Base-by-base conservation (phyloP, 495 filamentous ascomycete genomes). In the Daldinia caldariorum region DNA sequence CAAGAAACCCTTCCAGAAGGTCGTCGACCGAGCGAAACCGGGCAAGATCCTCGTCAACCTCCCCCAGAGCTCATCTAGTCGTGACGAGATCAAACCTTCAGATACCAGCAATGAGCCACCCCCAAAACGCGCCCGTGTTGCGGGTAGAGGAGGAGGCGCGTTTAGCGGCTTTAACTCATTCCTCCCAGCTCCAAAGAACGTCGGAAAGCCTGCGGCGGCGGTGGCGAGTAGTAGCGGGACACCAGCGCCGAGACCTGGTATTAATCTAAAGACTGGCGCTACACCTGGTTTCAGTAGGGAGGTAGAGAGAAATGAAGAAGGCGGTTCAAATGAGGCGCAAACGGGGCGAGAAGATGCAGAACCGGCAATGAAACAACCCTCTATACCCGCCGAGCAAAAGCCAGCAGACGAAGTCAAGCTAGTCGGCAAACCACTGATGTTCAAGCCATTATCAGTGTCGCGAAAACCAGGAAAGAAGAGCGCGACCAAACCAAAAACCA, bases 141-240 rank as follows among this genome's bases (percentile, higher is more conserved):
- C 84, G 4, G 67, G 63, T 4, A 26, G 50, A 32, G 84, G 82
- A 47, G 86, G 76, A 26, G 73, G 76, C 35, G 76, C 71, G 80
- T 91, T 94, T 67, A 86, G 89, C 62, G 89, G 87, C 7, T 95
- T 97, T 80, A 94, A 93, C 73, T 87, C 92, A 3, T 86, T 97
- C 38, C 85, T 97, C n/a, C 94, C 94, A 10, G 86, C 93, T 32
- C 94, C 94, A 16, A 97, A 95, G 79, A 87, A 85, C 31, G 70
- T 80, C 18, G 71, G 78, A 5, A 79, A 81, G 71, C 63, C 74
- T n/a, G 39, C 68, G 71, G 62, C 74, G n/a, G 39, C 68, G 10
- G 53, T 73, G 1, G 68, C 71, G 20, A 78, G 79, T 38, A 74
- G 81, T 50, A 79, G 81, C 53, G 58, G 64, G 38, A 67, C 62